Conservation (phyloP, 2,329 filamentous ascomycete species). For the Apiospora aurea region DNA sequence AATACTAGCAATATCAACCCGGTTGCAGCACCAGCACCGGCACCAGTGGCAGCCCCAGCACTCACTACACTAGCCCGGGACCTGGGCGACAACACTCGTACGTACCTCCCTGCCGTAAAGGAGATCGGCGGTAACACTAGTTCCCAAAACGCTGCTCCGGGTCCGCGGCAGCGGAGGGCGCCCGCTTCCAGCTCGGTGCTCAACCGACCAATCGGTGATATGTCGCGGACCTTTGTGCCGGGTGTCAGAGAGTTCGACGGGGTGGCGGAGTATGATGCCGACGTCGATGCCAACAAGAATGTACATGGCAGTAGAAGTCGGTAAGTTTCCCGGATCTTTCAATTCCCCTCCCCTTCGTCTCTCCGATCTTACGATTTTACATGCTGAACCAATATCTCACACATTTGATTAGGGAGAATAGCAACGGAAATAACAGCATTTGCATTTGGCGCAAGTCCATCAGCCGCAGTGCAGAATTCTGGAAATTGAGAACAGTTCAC, state of each 20-base stretch:
- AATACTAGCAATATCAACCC: background rate
- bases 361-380: no score
- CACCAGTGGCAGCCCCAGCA: background rate
- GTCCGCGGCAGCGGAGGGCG: background rate
- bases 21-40: background rate
- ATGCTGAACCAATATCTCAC: background rate
- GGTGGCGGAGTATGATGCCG: background rate
- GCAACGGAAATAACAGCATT: background rate
- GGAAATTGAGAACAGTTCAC: background rate
- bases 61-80: slow-evolving; percentile 2
- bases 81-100: slow-evolving; percentile 2
- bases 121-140: background rate
- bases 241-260: background rate
- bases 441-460: background rate
- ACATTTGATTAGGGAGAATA: background rate
- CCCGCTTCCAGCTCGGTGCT: background rate
- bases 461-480: background rate
- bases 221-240: slow-evolving; percentile 19
- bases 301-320: background rate
- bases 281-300: background rate
- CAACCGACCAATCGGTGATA: slow-evolving; percentile 12
- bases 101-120: background rate
- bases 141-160: background rate
- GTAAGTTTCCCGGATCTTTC: background rate
- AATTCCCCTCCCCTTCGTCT: background rate